Evolutionary conservation across 2,329 filamentous ascomycete genomes (phyloP), one percentile per base, ranked within the genome.

Genomic region (Ceratocystis alfenasii): DNA sequence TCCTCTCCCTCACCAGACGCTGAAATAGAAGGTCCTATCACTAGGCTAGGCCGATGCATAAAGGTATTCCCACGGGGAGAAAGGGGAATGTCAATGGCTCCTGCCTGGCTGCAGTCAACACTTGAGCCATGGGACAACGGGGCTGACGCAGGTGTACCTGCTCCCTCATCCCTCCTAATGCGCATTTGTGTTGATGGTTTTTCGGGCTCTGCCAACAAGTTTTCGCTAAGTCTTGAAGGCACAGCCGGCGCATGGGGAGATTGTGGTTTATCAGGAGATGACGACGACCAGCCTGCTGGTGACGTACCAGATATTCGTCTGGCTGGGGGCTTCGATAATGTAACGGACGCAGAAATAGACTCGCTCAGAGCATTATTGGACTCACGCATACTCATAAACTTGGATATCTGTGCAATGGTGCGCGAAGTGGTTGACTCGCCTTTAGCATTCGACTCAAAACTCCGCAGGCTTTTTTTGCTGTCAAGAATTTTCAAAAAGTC

Each of bases 221-320:
- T 92, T 69, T 94, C 90, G 72, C 90, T 95, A 25, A 99, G 78
- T n/a, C 94, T 84, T 6, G 92, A 96, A 22, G 93, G 93, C 33
- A 97, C 90, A 10, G 92, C 91, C 3, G 94, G 94, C 0, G 91
- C 95, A 72, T 97, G 92, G 1, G 92, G 90, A 0, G 90, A 96
- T 20, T 95, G 83, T 0, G 91, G 90, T 71, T 96, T 96, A 20
- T 62, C 67, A 66, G 88, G 90, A 1, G 92, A 92, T 8, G 92
- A 96, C 0, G 91, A 93, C 0, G 90, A 93, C 10, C 87, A 87
- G 3, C 92, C 96, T 69, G 90, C 80, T 0, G 89, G 90, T 3
- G 87, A 87, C 28, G 64, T 25, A 20, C 67, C 64, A 20, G 67
- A 66, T 33, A 28, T 62, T 8, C 61, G 50, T 46, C 64, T 60